A percentile compares a stretch with the other conserved stretches of the same genome.
These are phyloP conservation scores for Aspergillus luchuensis DNA, from an alignment of 2,329 filamentous ascomycete genomes.

Conservation along the genomic window DNA sequence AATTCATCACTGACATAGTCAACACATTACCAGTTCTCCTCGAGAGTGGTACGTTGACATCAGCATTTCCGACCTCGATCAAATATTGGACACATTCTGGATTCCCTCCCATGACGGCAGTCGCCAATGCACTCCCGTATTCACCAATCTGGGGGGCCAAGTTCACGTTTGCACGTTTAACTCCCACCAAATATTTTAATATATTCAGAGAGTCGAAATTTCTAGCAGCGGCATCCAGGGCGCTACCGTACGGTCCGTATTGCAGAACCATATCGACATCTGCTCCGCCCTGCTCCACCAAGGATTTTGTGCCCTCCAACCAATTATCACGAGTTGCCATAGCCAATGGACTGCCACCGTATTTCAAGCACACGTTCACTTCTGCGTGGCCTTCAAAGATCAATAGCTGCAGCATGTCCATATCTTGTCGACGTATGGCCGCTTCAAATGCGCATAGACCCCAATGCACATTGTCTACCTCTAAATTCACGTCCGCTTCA, in stretches of 20 bases:
- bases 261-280: background rate
- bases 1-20: background rate
- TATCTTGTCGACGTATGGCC: background rate
- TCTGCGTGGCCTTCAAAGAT: background rate
- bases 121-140: background rate
- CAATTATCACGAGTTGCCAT: fast-evolving
- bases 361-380: background rate
- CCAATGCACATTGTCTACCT: background rate
- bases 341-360: background rate
- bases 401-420: background rate
- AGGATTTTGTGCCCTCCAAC: background rate
- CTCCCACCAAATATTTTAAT: background rate
- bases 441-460: background rate
- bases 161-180: background rate
- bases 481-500: background rate
- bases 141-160: background rate
- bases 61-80: background rate
- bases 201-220: too few species aligned
- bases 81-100: background rate
- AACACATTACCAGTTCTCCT: background rate
- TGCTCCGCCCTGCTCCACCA: background rate
- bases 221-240: background rate
- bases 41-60: background rate
- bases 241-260: background rate
- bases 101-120: background rate